These are phyloP conservation scores for Erysimum cheiranthoides DNA, from an alignment of 345 rosid genomes.

Conservation along the genomic window DNA sequence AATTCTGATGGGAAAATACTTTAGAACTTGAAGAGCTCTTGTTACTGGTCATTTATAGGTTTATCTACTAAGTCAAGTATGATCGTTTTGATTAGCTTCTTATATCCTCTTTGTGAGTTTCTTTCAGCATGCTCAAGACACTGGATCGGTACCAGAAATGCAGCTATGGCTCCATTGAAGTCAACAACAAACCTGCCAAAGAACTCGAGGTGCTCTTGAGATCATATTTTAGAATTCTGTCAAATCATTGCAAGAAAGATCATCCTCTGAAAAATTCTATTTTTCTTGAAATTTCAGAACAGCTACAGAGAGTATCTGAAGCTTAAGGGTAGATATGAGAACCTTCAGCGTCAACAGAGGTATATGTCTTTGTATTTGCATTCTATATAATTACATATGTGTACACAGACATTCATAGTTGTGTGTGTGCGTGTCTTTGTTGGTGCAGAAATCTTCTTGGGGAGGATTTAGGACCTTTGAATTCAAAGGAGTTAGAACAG, in stretches of 20 bases:
- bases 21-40: not conserved
- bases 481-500: constrained; percentile 73
- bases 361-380: constrained; percentile 21
- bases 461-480: constrained; percentile 70
- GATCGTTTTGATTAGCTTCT: not conserved
- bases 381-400: not conserved
- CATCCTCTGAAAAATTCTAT: not conserved
- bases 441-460: constrained; percentile 81
- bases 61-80: constrained; percentile 15
- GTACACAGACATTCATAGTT: not conserved
- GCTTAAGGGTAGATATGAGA: constrained; percentile 76
- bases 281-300: constrained; percentile 53
- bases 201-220: constrained; percentile 74
- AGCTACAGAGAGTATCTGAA: constrained; percentile 93
- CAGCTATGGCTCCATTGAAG: constrained; percentile 90
- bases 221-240: not conserved
- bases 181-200: constrained; percentile 77
- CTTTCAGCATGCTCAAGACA: constrained; percentile 86
- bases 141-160: constrained; percentile 94
- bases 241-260: not conserved
- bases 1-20: not conserved
- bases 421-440: not conserved
- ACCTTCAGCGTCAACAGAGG: constrained; percentile 90
- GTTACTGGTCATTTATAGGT: not conserved
- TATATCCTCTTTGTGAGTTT: not conserved